phyloP scores from a whole-genome alignment of 306 rosid genomes.

The Psophocarpus tetragonolobus region DNA sequence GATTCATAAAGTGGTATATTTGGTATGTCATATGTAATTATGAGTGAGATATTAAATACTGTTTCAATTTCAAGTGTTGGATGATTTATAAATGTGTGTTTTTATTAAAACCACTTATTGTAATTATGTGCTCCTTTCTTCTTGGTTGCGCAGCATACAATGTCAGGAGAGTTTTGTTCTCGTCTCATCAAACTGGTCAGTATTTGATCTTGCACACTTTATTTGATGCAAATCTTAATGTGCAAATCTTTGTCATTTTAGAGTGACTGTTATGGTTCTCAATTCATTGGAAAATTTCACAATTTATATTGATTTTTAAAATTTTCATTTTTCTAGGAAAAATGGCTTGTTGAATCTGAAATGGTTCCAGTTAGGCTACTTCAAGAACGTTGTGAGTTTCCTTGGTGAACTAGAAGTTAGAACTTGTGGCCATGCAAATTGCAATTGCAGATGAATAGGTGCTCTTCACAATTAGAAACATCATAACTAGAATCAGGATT shows the following conservation, averaged over 20 bases:
- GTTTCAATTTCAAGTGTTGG: slow-evolving; percentile 8
- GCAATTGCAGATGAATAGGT: neutral
- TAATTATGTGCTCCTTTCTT: slow-evolving; percentile 17
- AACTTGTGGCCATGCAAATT: neutral
- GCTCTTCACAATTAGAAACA: neutral
- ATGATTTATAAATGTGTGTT: slow-evolving; percentile 7
- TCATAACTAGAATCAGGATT: too few relatives aligned
- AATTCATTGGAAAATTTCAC: neutral
- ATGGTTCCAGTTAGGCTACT: slow-evolving; percentile 86
- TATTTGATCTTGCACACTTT: slow-evolving; percentile 31
- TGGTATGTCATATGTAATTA: neutral
- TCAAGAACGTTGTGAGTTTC: slow-evolving; percentile 92
- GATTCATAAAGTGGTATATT: neutral
- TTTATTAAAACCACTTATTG: slow-evolving; percentile 1
- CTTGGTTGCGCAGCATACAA: slow-evolving; percentile 73
- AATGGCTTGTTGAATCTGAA: slow-evolving; percentile 90
- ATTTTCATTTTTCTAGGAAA: slow-evolving; percentile 54
- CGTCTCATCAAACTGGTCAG: slow-evolving; percentile 91
- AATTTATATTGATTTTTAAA: slow-evolving; percentile 17
- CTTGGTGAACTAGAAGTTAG: slow-evolving; percentile 3
- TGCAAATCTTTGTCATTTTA: slow-evolving; percentile 20
- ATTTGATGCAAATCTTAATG: neutral
- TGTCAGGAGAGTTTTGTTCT: slow-evolving; percentile 81
- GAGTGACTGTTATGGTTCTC: slow-evolving; percentile 5
- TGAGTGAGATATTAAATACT: neutral